Base-by-base conservation (phyloP, 805 yeast species). In the Scheffersomyces coipomensis region DNA sequence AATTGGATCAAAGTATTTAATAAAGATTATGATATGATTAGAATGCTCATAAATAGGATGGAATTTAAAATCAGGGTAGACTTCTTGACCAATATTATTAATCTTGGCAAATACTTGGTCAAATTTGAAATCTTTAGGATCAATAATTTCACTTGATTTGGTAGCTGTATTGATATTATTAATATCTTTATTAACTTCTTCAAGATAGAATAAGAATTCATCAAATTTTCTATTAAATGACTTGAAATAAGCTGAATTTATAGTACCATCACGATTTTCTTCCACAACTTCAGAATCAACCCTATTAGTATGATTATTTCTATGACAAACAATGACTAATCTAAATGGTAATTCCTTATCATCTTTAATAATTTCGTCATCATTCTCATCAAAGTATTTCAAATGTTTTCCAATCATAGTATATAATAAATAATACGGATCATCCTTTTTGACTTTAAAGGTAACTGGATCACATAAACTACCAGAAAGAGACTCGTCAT, bases 301-400 rank as follows among this genome's bases (percentile, higher is more conserved):
- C 48, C 97, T 73, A 35, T 76, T 62, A 0, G 97, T 85, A 44
- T 74, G 76, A 57, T 88, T 87, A 47, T 81, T 78, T 35, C 96
- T 73, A 49, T 76, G 78, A 11, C 75, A 76, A 65, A 87, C 71
- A 17, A 75, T 63, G 81, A 93, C 79, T 44, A 85, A 74, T 39
- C 83, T 68, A 32, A 83, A 72, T 1, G 68, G 68, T 13, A 51
- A 43, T 7, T 31, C 24, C 3, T 34, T 38, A 24, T 19, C 36
- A 13, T 22, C 24, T 22, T 21, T 36, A 22, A 33, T 9, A 8
- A 27, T 18, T 15, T 34, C 37, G 9, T 44, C 45, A 25, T 38
- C 40, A 18, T 60, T 55, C 11, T 64, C 44, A 1, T 44, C 61
- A 15, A 64, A 51, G 12, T 56, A 61, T 0, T 71, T 73, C 17